Base-by-base conservation (phyloP, 164 flowering plant species). In the Houttuynia cordata region DNA sequence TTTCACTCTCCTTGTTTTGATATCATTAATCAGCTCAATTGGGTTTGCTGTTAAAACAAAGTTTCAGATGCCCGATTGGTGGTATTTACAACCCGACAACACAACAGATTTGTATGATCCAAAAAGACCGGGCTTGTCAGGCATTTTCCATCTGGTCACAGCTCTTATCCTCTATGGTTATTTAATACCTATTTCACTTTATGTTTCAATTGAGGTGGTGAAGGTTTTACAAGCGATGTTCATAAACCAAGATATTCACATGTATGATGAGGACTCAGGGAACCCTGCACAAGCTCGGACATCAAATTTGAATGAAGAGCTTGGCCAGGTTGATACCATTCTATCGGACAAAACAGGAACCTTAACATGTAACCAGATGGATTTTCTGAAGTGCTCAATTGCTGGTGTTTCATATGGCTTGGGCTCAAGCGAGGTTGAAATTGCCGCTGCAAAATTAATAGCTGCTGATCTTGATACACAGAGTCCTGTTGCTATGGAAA, bases 301-400 rank as follows among this genome's bases (percentile, higher is more conserved):
- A 24, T 87, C 95, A 25, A 87, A 87, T 68, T 70, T 87, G 63
- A 87, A 87, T 64, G 95, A 87, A 69, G 95, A 87, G 65, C 88
- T 87, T 53, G 95, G 95, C 54, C 87, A 83, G 69, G 95, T 87
- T 51, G 82, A 83, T 60, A 85, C 81, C 17, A 82, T 87, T 51
- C 79, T 87, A 21, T 83, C 95, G 12, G 95, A 87, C 67, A 87
- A 87, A 67, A 87, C 95, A 0, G 95, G 95, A 50, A 87, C 91
- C 20, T 73, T 87, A 68, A 87, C 95, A 49, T 85, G 91, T 69
- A 87, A 87, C 66, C 82, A 82, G 19, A 87, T 87, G 95, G 87
- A 85, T 58, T 87, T 87, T 52, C 78, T 78, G 73, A 85, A 87
- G 74, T 87, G 89, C 59, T 80, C 88, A 0, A 62, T 85, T 9